Evolutionary conservation across 176 grass and related monocot genomes (phyloP), one percentile per base, ranked within the genome.

Genomic region (Pontederia crassipes): DNA sequence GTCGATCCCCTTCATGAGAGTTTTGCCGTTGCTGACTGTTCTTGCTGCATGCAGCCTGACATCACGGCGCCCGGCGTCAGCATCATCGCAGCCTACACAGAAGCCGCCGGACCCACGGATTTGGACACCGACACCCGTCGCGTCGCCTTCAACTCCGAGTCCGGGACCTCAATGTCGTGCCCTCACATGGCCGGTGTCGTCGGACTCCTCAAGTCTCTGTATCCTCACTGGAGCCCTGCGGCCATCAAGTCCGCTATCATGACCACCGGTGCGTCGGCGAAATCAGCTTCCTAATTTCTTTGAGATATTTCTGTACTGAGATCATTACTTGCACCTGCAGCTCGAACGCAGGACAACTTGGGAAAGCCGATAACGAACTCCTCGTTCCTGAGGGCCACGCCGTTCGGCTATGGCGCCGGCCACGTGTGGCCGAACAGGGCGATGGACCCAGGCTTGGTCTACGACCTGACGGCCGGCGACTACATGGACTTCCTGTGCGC

Each of bases 161-260:
- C 85, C n/a, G 82, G 85, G 52, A 95, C 89, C 4, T 95, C 89
- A 49, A 95, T 95, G 89, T 77, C 89, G 27, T 89, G 85, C 74
- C 89, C 82, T 46, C 89, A 89, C 54, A 75, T 75, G 1, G 74
- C 89, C 5, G 82, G 85, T 64, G 2, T 95, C 15, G 55, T 56
- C 35, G 89, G 82, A 57, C 85, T 89, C 6, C 17, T 95, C 77
- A 84, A 71, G 59, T 73, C 73, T 9, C 67, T 89, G 45, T 69
- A 86, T 58, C 89, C 82, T 26, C 27, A 83, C 32, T 95, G 89
- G 85, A 86, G 69, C 59, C 85, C 89, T 48, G 56, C 77, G 0
- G 82, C 85, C 0, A 85, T 89, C 66, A 89, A 77, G 67, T 95
- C 82, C 3, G 82, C 82, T 1, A 86, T 95, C 74, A 95, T 95